Evolutionary conservation across 2,329 filamentous ascomycete species (phyloP), one percentile per base, ranked within the genome.

Genomic region (Aspergillus bombycis): DNA sequence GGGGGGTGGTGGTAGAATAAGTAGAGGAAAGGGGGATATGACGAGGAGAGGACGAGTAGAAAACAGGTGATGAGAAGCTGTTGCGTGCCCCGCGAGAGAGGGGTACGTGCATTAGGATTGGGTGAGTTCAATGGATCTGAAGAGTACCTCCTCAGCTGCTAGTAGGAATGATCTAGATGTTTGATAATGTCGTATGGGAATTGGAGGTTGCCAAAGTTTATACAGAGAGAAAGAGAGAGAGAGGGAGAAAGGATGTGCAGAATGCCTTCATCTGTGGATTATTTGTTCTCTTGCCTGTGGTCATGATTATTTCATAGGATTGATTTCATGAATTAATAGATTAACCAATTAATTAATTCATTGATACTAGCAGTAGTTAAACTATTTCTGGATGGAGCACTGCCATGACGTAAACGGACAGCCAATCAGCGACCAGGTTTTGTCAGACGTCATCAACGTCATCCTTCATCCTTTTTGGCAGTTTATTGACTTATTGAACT

Each of bases 61-160:
- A n/a, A 62, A 60, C 59, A 58, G 61, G 38, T 46, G 58, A 62
- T 28, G 34, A 54, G 63, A 68, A 67, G 50, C 61, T 66, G 62
- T 67, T 61, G 64, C 62, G 66, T 43, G 58, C 41, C 34, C 45
- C 45, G 46, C 38, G 63, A 55, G 58, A 45, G 62, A 67, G 67
- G 68, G 65, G 67, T 61, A 64, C 52, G 61, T 64, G 63, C 67
- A 68, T 70, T 43, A 54, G 30, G 62, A 45, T 36, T 36, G 34
- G 34, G 14, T 5, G 34, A 36, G 50, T 21, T 34, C 50, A 53
- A 53, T 53, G n/a, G 32, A 32, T 41, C 10, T 19, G 34, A 36
- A 36, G 34, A 36, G 34, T 36, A 36, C 34, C 34, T 36, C 16
- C 34, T 16, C 16, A 36, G 34, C 5, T 36, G 34, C 12, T 16